Base-by-base conservation (phyloP, 1,139 yeast species). In the Pichia sp. region DNA sequence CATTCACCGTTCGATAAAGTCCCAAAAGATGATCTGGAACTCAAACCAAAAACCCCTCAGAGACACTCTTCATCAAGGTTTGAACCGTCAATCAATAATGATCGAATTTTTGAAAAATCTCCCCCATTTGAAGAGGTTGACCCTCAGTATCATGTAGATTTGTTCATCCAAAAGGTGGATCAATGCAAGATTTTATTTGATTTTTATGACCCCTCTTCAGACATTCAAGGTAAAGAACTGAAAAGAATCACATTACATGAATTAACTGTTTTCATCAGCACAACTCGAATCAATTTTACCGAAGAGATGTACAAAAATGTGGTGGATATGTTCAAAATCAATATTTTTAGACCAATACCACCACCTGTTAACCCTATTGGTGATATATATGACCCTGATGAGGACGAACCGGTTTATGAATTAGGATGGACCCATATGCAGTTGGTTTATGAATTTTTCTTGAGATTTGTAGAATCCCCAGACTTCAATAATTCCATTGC, bases 361-460 rank as follows among this genome's bases (percentile, higher is more conserved):
- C 98, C 99, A 1, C 97, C 97, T 1, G 95, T 90, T 38, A 92
- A 94, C 62, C 97, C 97, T 4, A 77, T 90, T 37, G 98, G 98
- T 36, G 98, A 94, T 51, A 75, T 92, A 31, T 94, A 77, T 64
- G 98, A 94, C 58, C 98, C 99, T 0, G 98, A 92, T 67, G 99
- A 92, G 67, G 98, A 92, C 66, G 99, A 92, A 65, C 97, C 97
- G 2, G 95, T 92, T 38, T 80, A 81, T 58, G 98, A 94, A 62
- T 79, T 92, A 50, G 92, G 97, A 5, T 92, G 99, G 99, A 96
- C 98, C 4, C 99, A 92, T 64, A 92, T 94, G 97, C 95, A 87
- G 65, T 78, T 90, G 38, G 95, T 90, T 38, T 92, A 94, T 67
- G 97, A 92, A 63, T 87, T 92, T 59, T 92, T 92, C 62, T 69